Base-by-base conservation (phyloP, 139 green algal genomes). In the Astrephomene gubernaculifera region DNA sequence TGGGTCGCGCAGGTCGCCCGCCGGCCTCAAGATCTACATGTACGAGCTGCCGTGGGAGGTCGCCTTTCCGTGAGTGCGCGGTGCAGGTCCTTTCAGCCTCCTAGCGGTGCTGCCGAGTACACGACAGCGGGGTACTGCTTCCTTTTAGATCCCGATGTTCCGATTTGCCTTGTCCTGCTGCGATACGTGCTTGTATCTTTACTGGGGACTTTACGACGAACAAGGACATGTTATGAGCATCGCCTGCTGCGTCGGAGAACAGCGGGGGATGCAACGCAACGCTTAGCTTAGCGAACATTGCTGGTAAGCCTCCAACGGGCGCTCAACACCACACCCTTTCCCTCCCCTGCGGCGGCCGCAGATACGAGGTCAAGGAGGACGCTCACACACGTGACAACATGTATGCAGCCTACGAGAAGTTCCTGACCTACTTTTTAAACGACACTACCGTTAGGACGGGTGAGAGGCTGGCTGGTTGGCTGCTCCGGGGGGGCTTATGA, bases 31-130 rank as follows among this genome's bases (percentile, higher is more conserved):
- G 38, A 89, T 86, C 53, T 89, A 86, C 61, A 87, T 83, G 86
- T 89, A 89, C 71, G 86, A 89, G 2, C 61, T 89, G n/a, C 86
- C 86, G 21, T 86, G 71, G 69, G 60, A 83, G 4, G 33, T 87
- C 9, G 39, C 78, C 33, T 89, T 89, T 74, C 68, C 79, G 79
- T 86, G 36, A 84, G 78, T 84, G 19, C 39, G 22, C 49, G 49
- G 14, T 57, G 49, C 17, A 57, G 14, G 17, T 57, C 12, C 49
- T 12, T 57, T 25, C 49, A 57, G 12, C 49, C 14, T 12, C 49
- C 49, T 57, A 12, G 49, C 49, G 49, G 49, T 25, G 57, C 12
- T 29, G 17, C 57, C 21, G 17, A 7, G 8, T 25, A 21, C 21
- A 35, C 17, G 8, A 21, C 57, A 10, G 19, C 22, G n/a, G n/a